phyloP scores from a whole-genome alignment of 345 rosid genomes.

The Ceriops tagal region DNA sequence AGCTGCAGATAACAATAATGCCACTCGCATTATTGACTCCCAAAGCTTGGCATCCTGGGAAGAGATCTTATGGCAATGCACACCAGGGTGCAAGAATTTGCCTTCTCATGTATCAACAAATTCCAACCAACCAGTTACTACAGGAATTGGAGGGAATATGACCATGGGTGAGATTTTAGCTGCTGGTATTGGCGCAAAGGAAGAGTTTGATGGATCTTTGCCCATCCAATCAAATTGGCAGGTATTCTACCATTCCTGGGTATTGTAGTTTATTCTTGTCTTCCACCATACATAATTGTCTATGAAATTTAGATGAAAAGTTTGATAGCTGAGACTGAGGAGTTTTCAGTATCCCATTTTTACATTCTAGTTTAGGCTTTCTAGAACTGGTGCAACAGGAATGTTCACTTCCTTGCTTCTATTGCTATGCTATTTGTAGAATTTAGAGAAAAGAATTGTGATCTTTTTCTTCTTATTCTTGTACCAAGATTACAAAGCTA shows the following conservation, averaged over 20 bases:
- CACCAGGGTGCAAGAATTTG: conserved; percentile 33
- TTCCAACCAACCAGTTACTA: conserved; percentile 30
- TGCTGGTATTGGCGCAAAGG: conserved; percentile 32
- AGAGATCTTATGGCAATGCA: conserved; percentile 49
- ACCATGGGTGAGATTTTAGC: conserved; percentile 35
- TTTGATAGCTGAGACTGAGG: no score
- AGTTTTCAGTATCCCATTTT: no score
- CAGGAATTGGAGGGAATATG: conserved; percentile 30
- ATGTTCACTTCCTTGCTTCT: no score
- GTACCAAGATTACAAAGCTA: no score
- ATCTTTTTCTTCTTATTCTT: no score
- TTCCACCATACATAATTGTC: no score
- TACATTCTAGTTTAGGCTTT: no score
- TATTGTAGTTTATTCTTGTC: not conserved
- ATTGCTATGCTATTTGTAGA: no score
- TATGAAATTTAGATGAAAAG: no score
- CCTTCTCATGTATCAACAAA: conserved; percentile 33
- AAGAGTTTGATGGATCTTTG: conserved; percentile 38
- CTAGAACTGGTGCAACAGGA: no score
- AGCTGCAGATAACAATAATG: conserved; percentile 24
- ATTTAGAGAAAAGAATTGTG: no score
- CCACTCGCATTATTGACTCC: conserved; percentile 28
- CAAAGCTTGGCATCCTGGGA: conserved; percentile 68
- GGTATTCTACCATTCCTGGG: conserved; percentile 36
- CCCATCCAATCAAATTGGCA: conserved; percentile 58